Evolutionary conservation across 176 grass and related monocot species (phyloP).

Genomic region (Zizania latifolia): DNA sequence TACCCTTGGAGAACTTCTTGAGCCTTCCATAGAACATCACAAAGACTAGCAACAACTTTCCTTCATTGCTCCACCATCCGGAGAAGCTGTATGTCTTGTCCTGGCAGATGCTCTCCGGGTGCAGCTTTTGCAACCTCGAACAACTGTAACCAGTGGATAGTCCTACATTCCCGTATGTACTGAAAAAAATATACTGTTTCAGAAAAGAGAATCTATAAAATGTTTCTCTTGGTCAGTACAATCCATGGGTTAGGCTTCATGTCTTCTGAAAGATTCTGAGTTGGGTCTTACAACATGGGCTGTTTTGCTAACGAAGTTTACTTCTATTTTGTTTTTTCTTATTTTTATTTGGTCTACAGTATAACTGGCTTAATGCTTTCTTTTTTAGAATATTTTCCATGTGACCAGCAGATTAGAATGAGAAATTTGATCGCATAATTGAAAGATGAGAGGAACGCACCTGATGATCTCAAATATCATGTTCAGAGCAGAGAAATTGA

Average conservation of each 20-base stretch:
- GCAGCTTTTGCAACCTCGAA: constrained; percentile 37
- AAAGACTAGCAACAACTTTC: constrained; percentile 44
- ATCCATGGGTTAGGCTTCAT: not conserved
- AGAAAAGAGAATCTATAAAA: not conserved
- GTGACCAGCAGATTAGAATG: not conserved
- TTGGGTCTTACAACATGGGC: not conserved
- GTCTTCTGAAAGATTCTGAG: not conserved
- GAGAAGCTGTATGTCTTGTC: constrained; percentile 40
- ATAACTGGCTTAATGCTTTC: not conserved
- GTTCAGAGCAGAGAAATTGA: constrained; percentile 50
- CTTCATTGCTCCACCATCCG: constrained; percentile 45
- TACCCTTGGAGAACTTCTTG: constrained; percentile 36
- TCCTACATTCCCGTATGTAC: constrained; percentile 52
- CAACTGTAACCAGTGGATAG: constrained; percentile 62
- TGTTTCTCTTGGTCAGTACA: not conserved
- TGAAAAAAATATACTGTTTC: constrained; percentile 7
- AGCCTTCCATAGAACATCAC: constrained; percentile 60
- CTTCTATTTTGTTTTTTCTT: not conserved
- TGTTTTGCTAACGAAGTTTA: not conserved
- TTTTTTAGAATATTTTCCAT: not conserved
- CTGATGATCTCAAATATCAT: constrained; percentile 50
- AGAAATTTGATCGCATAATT: not conserved
- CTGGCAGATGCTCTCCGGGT: constrained; percentile 21
- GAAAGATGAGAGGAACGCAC: constrained; percentile 11
- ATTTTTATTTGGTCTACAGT: not conserved